Base-by-base conservation (phyloP, 2,329 filamentous ascomycete genomes). In the Trichoderma koningii region DNA sequence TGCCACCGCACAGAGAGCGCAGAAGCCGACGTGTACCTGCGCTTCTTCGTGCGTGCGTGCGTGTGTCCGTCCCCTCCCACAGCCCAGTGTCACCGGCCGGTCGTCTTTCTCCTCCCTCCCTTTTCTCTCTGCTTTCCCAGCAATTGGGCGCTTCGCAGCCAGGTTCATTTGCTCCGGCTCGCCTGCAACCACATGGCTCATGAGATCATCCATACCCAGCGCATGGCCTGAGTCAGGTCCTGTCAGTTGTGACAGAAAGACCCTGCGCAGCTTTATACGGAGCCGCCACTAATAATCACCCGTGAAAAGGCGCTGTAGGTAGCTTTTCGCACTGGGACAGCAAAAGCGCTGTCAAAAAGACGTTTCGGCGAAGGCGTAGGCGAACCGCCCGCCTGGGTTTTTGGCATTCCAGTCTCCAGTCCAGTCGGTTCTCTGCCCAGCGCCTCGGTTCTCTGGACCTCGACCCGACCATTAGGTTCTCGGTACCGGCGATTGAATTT, bases 381-480 rank as follows among this genome's bases (percentile, higher is more conserved):
- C 52, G 52, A 38, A 38, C 52, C 52, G 52, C 52, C 52, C 52
- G 52, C 34, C 19, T 55, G 52, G 52, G 52, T 34, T 55, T 55
- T 9, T 19, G 52, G 48, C 34, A 19, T 55, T 55, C 34, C 34
- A 10, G 52, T 34, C 52, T 34, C 28, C 52, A 48, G 21, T 41
- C 14, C 52, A 50, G 45, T 19, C 55, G 28, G 55, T 45, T 45
- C 14, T 21, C 28, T 56, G 28, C n/a, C n/a, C 28, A 5, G 3
- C 19, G 5, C 5, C 19, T 23, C 23, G 6, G 14, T 41, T 10
- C 15, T 30, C 45, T n/a, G 1, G 38, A 50, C 19, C 44, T 23
- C n/a, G 45, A 59, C 41, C 55, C 44, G 55, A 30, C 28, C 28
- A 38, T 21, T 44, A 30, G 55, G 44, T 50, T 45, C 44, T 48